These are phyloP conservation scores for Kalaharituber pfeilii DNA, from an alignment of 2,329 filamentous ascomycete species.

Conservation along the genomic window DNA sequence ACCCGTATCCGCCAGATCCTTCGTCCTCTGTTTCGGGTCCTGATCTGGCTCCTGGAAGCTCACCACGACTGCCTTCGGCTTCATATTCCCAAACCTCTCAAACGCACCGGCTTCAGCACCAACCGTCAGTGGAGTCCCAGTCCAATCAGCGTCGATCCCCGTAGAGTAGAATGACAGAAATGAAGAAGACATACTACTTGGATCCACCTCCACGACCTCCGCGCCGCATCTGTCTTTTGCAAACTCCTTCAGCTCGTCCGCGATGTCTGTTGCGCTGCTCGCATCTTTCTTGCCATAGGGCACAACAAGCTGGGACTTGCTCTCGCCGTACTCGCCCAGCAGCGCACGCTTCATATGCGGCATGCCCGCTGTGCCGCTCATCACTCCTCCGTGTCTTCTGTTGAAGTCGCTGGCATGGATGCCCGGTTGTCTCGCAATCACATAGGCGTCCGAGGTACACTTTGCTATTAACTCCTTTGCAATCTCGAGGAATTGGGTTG, in stretches of 20 bases:
- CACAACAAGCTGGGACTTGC: background rate
- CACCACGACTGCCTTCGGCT: constrained; percentile 16
- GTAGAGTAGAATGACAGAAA: background rate
- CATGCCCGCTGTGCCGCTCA: background rate
- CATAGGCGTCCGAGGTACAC: constrained; percentile 21
- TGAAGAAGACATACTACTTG: constrained; percentile 20
- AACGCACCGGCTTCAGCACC: constrained; percentile 15
- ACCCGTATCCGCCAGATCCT: constrained; percentile 12
- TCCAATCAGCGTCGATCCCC: too few relatives aligned
- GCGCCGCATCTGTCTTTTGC: constrained; percentile 3
- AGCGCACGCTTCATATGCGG: background rate
- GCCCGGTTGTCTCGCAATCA: constrained; percentile 21
- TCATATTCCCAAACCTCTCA: constrained; percentile 19
- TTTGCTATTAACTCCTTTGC: constrained; percentile 17
- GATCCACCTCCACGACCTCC: constrained; percentile 18
- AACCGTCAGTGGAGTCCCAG: too few relatives aligned
- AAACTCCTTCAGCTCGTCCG: background rate
- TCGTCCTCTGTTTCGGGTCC: constrained; percentile 7
- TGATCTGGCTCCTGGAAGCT: constrained; percentile 9
- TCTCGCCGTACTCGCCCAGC: background rate
- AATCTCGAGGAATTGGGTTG: constrained; percentile 12
- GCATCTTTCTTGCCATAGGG: background rate
- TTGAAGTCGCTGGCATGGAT: constrained; percentile 20
- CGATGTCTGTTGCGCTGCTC: background rate
- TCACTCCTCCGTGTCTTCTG: background rate